Evolutionary conservation across 345 rosid genomes (phyloP).

Genomic region (Iberis pinnata): DNA sequence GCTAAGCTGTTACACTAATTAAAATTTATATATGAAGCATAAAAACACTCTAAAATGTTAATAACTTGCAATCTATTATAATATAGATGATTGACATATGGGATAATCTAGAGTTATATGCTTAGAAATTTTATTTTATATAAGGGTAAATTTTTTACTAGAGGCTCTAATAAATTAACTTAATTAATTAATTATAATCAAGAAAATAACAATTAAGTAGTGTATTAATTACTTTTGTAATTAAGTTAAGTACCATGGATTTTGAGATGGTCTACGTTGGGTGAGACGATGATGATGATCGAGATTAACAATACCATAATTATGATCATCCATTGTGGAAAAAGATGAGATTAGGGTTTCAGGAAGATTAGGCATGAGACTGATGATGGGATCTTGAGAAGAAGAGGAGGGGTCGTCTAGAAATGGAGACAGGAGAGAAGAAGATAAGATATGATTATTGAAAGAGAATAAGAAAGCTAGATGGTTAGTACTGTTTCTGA

Average conservation of each 20-base stretch:
- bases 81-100: too few species aligned
- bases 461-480: conserved; percentile 52
- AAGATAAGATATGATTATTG: conserved; percentile 31
- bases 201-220: too few species aligned
- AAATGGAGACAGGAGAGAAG: conserved; percentile 20
- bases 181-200: too few species aligned
- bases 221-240: too few species aligned
- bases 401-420: conserved; percentile 18
- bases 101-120: too few species aligned
- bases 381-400: conserved; percentile 37
- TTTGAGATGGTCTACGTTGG: conserved; percentile 40
- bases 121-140: too few species aligned
- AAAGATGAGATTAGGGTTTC: conserved; percentile 54
- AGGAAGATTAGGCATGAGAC: conserved; percentile 35
- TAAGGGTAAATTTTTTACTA: too few species aligned
- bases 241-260: conserved; percentile 88
- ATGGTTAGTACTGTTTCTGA: conserved; percentile 34
- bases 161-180: too few species aligned
- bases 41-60: not conserved
- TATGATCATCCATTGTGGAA: conserved; percentile 26
- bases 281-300: conserved; percentile 23
- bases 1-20: too few species aligned
- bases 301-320: conserved; percentile 8
- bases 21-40: not conserved
- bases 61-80: too few species aligned